A percentile compares a stretch with the other conserved stretches of the same genome.
Conservation (phyloP, 129 eudicot species). For the Logfia minima region DNA sequence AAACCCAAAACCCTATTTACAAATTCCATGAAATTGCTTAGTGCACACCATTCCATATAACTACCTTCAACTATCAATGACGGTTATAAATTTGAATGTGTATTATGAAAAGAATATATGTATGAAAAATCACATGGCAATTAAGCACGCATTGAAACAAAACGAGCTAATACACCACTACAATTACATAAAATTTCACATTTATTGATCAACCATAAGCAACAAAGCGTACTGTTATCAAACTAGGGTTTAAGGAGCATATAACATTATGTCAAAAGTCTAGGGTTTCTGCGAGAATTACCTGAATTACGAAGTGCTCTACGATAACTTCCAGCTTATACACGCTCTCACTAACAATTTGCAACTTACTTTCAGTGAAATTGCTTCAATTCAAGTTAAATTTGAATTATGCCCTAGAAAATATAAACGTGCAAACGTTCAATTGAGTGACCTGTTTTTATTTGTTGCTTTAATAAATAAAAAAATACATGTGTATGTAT, state of each 20-base stretch:
- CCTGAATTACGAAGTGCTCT: not conserved
- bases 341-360: too few species aligned
- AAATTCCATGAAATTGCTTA: too few species aligned
- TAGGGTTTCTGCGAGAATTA: not conserved
- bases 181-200: not conserved
- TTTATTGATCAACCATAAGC: too few species aligned
- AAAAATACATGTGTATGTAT: not conserved
- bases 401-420: not conserved
- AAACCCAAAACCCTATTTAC: too few species aligned
- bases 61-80: too few species aligned
- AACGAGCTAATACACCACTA: not conserved
- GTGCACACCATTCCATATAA: too few species aligned
- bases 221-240: too few species aligned
- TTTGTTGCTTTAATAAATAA: not conserved
- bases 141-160: not conserved
- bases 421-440: not conserved
- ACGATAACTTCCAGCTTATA: too few species aligned
- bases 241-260: not conserved
- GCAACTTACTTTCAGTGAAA: not conserved
- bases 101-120: too few species aligned
- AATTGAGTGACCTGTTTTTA: not conserved
- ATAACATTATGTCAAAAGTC: not conserved
- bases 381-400: too few species aligned
- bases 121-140: not conserved
- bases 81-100: too few species aligned